Evolutionary conservation across 805 yeast genomes (phyloP), one percentile per base, ranked within the genome.

Genomic region (Candida arabinofermentans): DNA sequence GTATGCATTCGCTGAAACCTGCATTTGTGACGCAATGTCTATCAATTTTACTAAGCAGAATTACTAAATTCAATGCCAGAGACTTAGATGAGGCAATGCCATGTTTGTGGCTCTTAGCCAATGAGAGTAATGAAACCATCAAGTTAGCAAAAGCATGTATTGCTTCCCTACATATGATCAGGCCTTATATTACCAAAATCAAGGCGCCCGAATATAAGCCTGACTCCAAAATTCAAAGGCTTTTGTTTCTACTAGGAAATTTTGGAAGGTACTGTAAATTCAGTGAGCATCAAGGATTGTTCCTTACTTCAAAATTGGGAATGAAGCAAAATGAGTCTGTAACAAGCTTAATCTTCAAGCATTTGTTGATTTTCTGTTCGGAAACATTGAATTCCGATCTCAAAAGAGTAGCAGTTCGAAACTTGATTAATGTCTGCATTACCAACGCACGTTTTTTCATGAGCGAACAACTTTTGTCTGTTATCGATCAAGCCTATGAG

Each of bases 81-180:
- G 93, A 86, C 49, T 59, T 86, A 8, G 76, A 76, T n/a, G 81
- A 81, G 53, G 95, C 91, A 0, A 73, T 86, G 58, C 88, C 89
- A 1, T 71, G 86, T 42, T 61, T 78, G 4, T 80, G 88, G 83
- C 60, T 59, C 8, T 63, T 86, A 0, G 71, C 85, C 2, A 53
- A 48, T 3, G 61, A 74, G 51, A 66, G 71, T 31, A 62, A 68
- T 2, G 78, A 75, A 37, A 69, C 74, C 0, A 42, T 54, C 0
- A 75, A 75, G 46, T 51, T 86, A 4, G 75, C 79, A 0, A 76
- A 72, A 48, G 90, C 90, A 0, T 75, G 86, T 16, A 62, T 78
- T 0, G 78, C 89, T 0, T 77, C 88, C 30, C 57, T 86, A 46
- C 62, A 62, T 14, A 64, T 74, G 39, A 49, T 83, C 4, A 64